These are phyloP conservation scores for Neurospora discreta DNA, from an alignment of 495 filamentous ascomycete genomes.

Conservation along the genomic window DNA sequence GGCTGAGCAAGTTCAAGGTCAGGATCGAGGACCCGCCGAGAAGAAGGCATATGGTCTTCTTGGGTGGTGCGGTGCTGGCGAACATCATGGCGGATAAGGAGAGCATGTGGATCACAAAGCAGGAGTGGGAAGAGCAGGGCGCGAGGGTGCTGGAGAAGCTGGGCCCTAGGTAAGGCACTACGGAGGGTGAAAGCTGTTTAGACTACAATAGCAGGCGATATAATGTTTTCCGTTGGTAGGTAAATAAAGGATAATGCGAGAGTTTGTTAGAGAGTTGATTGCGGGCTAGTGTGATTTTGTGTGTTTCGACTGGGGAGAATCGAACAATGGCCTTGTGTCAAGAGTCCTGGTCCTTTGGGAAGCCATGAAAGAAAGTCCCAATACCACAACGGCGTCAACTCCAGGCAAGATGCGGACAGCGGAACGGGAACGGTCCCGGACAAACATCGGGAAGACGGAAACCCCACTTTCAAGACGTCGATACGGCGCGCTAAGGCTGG, in stretches of 20 bases:
- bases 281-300: not conserved
- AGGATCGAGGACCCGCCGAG: slow-evolving; percentile 95
- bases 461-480: not conserved
- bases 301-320: not conserved
- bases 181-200: not conserved
- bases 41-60: slow-evolving; percentile 96
- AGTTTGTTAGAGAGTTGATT: not conserved
- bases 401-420: not conserved
- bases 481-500: not conserved
- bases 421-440: not conserved
- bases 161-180: slow-evolving; percentile 51
- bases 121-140: slow-evolving; percentile 94
- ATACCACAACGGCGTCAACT: not conserved
- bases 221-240: not conserved
- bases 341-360: not conserved
- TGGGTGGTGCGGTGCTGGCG: slow-evolving; percentile 91
- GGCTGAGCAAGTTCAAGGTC: slow-evolving; percentile 97
- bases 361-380: not conserved
- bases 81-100: slow-evolving; percentile 99
- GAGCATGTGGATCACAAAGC: slow-evolving; percentile 95
- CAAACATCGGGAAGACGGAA: not conserved
- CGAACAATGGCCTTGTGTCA: not conserved
- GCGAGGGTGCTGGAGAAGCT: slow-evolving; percentile 80
- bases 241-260: not conserved
- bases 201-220: not conserved